Evolutionary conservation across 441 rosid species (phyloP).

Genomic region (Omphalea diandra): DNA sequence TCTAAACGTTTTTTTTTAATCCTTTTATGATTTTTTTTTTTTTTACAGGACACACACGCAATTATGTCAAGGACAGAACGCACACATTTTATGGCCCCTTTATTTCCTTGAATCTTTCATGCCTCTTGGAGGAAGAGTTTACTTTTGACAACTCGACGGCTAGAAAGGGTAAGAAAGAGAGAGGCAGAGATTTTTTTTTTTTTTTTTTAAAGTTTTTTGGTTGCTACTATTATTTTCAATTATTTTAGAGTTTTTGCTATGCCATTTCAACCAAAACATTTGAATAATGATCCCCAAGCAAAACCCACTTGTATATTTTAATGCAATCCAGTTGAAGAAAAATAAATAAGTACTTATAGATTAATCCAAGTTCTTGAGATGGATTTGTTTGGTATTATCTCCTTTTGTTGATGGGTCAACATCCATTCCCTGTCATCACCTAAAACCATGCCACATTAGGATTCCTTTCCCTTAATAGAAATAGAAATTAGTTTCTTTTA

Average conservation of each 20-base stretch:
- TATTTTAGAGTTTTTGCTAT: constrained; percentile 10
- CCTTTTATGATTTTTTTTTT: too few species aligned
- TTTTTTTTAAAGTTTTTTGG: not conserved
- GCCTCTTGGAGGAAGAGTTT: constrained; percentile 16
- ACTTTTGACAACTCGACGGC: constrained; percentile 29
- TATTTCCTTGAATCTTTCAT: too few species aligned
- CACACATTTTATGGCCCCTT: too few species aligned
- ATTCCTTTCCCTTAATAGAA: constrained; percentile 71
- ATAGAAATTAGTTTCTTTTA: constrained; percentile 33
- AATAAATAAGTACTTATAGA: constrained; percentile 11
- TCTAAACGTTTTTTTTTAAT: constrained; percentile 11
- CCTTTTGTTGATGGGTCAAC: constrained; percentile 93
- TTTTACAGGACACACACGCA: too few species aligned
- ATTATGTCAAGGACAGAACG: too few species aligned
- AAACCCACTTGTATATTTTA: constrained; percentile 38
- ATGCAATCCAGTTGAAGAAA: constrained; percentile 10
- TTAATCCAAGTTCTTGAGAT: constrained; percentile 32
- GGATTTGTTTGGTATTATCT: constrained; percentile 88
- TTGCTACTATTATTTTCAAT: not conserved
- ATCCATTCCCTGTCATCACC: constrained; percentile 91
- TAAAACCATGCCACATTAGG: constrained; percentile 80
- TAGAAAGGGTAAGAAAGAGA: not conserved
- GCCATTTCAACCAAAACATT: constrained; percentile 44
- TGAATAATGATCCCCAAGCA: constrained; percentile 31
- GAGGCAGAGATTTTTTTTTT: not conserved